These are phyloP conservation scores for Smallanthus sonchifolius DNA, from an alignment of 129 eudicot species.

Conservation along the genomic window DNA sequence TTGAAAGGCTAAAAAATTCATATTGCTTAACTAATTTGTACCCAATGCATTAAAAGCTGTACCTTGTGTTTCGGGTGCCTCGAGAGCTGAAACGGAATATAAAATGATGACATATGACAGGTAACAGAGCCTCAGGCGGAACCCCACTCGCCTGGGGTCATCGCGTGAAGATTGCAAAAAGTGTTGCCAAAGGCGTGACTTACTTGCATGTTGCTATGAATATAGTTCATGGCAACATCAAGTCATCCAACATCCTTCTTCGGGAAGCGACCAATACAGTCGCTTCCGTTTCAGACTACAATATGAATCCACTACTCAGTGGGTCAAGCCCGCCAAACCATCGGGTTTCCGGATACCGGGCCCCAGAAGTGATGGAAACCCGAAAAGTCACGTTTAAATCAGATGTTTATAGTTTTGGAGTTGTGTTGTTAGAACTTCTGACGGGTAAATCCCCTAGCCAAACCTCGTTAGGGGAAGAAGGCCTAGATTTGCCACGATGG, in stretches of 20 bases:
- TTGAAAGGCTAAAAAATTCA: too few relatives aligned
- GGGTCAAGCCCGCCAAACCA: not conserved
- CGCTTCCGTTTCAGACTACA: not conserved
- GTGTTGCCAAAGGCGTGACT: not conserved
- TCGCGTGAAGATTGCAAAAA: not conserved
- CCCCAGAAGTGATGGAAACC: not conserved
- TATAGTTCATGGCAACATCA: not conserved
- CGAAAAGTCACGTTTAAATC: not conserved
- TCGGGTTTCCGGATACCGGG: not conserved
- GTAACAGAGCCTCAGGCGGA: not conserved
- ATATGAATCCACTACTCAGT: not conserved
- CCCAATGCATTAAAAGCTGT: not conserved
- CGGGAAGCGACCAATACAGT: not conserved
- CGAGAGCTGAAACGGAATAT: too few relatives aligned
- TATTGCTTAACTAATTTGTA: not conserved
- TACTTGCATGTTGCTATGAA: not conserved
- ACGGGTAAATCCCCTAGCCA: not conserved
- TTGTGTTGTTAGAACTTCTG: not conserved
- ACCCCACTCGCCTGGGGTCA: not conserved
- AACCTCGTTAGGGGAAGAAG: not conserved
- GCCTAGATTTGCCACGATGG: not conserved
- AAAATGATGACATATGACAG: not conserved
- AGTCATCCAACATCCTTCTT: not conserved
- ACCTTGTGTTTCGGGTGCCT: not conserved
- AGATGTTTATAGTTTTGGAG: not conserved